These are phyloP conservation scores for Aspergillus saccharolyticus DNA, from an alignment of 495 filamentous ascomycete genomes.

Conservation along the genomic window DNA sequence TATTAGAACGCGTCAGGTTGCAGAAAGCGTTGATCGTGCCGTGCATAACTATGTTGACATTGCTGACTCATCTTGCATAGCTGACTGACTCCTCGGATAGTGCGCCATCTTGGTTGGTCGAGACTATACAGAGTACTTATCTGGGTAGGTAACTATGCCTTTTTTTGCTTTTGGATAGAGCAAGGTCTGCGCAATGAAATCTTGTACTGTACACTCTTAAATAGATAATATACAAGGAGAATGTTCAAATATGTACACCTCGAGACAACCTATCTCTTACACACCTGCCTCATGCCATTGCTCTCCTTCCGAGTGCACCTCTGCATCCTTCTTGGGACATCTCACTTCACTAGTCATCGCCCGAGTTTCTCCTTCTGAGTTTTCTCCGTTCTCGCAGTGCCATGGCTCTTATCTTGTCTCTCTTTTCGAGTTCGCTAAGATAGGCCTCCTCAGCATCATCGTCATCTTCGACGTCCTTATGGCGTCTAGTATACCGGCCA, in stretches of 20 bases:
- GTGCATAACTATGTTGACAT: not conserved
- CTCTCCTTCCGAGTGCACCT: not conserved
- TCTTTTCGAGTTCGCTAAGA: too few species aligned
- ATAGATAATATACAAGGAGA: not conserved
- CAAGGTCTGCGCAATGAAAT: not conserved
- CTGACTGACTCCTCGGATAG: not conserved
- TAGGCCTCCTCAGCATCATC: too few species aligned
- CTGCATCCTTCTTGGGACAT: not conserved
- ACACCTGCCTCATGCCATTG: not conserved
- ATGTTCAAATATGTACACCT: not conserved
- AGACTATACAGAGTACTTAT: too few species aligned
- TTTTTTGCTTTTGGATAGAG: too few species aligned
- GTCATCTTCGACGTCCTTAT: too few species aligned
- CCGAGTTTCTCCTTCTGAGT: too few species aligned
- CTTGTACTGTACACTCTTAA: not conserved
- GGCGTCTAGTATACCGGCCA: too few species aligned
- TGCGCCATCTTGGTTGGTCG: too few species aligned
- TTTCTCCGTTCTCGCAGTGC: too few species aligned
- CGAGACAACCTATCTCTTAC: not conserved
- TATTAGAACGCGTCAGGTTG: slow-evolving; percentile 34
- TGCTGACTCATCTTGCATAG: slow-evolving; percentile 14
- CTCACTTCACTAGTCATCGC: not conserved
- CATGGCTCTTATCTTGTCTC: too few species aligned
- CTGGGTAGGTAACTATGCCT: too few species aligned
- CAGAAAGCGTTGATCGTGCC: slow-evolving; percentile 15